Evolutionary conservation across 371 early-diverging fungal genomes (phyloP), one percentile per base, ranked within the genome.

Genomic region (Umbelopsis sp.): DNA sequence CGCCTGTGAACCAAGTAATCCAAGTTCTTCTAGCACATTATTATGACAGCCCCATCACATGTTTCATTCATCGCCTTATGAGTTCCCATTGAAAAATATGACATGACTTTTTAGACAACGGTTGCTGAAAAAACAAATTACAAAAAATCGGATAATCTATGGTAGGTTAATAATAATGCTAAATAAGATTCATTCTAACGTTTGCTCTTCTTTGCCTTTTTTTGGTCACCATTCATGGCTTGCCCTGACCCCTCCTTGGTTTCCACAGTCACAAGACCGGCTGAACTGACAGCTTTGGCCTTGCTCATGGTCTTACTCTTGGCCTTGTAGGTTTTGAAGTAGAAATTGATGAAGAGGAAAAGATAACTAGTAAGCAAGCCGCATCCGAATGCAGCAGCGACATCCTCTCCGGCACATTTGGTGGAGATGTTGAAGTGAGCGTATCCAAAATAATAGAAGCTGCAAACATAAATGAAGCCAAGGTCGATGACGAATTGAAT

Each of bases 401-500:
- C 78, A 67, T 88, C 90, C 5, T 87, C 86, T 46, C 94, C 95
- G 25, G 91, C 83, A 75, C 94, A 94, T 52, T 86, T 81, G 66
- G 90, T 92, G 57, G 86, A 86, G 53, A 73, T 76, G n/a, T 57
- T 35, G 35, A 57, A 57, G 70, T 91, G 85, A 66, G 83, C 85
- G 73, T 63, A 82, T 44, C 88, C 86, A 68, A 89, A 90, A 73
- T 89, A 87, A 63, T 86, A 88, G 80, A 92, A 93, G 41, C 89
- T 78, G 77, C 88, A 88, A 74, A 86, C 84, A 77, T 92, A 92
- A 72, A 90, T 87, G 65, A 87, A 85, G 32, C 80, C 83, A 63
- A 91, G 79, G 70, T 95, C 96, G 63, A 94, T 86, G 65, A 96
- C 80, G 45, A 96, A 96, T 80, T 96, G 96, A 65, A 82, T 75